Evolutionary conservation across 352 stramenopile genomes (phyloP).

Genomic region (Phytophthora quininea): DNA sequence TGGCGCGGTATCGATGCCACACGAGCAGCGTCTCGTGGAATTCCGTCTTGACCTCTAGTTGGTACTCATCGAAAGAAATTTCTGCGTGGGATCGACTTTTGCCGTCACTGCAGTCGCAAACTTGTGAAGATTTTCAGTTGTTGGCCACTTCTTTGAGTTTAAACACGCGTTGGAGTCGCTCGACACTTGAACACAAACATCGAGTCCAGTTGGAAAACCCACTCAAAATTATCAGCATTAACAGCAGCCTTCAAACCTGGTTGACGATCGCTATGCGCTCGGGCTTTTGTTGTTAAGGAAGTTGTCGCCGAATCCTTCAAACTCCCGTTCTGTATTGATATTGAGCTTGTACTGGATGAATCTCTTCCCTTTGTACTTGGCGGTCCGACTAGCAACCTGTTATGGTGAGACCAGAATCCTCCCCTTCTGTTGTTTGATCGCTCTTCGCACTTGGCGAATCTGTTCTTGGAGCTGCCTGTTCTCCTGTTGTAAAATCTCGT

Average conservation of each 20-base stretch:
- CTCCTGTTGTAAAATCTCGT: too few relatives aligned
- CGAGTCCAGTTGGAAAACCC: constrained; percentile 47
- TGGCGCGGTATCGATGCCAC: constrained; percentile 16
- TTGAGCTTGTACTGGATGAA: constrained; percentile 68
- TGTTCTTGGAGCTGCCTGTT: too few relatives aligned
- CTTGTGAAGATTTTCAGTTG: neutral
- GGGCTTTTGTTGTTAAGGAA: constrained; percentile 39
- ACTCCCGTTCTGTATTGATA: constrained; percentile 59
- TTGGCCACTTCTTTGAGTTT: neutral
- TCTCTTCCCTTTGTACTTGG: constrained; percentile 52
- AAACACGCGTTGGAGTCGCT: neutral
- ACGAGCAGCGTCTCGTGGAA: constrained; percentile 14
- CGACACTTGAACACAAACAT: constrained; percentile 65
- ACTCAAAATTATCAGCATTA: constrained; percentile 55
- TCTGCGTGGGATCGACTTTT: constrained; percentile 8
- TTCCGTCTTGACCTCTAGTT: constrained; percentile 21
- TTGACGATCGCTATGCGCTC: constrained; percentile 62
- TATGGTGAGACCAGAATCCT: constrained; percentile 49
- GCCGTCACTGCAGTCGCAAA: constrained; percentile 11
- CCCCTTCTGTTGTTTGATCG: constrained; percentile 56
- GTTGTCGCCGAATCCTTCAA: constrained; percentile 60
- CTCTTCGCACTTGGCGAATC: constrained; percentile 19
- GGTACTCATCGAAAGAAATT: constrained; percentile 19
- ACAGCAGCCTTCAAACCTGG: constrained; percentile 62
- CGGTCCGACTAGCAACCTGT: constrained; percentile 54